Evolutionary conservation across 2,329 filamentous ascomycete genomes (phyloP).

Genomic region (Ophiocordyceps australis): DNA sequence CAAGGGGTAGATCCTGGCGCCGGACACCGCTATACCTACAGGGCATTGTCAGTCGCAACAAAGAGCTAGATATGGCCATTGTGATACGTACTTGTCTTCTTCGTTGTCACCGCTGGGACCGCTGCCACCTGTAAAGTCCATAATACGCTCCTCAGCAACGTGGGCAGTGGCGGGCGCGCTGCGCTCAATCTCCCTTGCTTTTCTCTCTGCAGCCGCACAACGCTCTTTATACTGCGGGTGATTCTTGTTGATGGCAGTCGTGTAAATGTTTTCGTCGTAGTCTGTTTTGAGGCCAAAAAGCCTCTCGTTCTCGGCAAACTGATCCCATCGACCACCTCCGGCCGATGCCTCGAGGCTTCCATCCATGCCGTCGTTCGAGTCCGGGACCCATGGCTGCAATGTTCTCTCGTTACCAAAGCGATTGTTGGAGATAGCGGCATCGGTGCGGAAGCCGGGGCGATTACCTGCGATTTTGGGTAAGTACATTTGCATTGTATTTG

Average conservation of each 20-base stretch:
- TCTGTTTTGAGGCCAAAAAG: slow-evolving; percentile 77
- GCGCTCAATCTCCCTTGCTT: slow-evolving; percentile 78
- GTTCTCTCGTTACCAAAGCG: slow-evolving; percentile 52
- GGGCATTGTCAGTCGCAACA: slow-evolving; percentile 5
- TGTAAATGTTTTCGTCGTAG: slow-evolving; percentile 91
- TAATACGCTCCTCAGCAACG: slow-evolving; percentile 74
- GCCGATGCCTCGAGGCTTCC: slow-evolving; percentile 49
- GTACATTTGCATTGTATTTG: background rate
- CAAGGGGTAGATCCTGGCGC: slow-evolving; percentile 53
- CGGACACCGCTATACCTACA: slow-evolving; percentile 78
- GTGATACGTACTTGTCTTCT: slow-evolving; percentile 58
- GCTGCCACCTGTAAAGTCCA: slow-evolving; percentile 43
- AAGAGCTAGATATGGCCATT: background rate
- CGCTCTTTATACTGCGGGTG: slow-evolving; percentile 69
- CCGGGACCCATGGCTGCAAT: slow-evolving; percentile 69
- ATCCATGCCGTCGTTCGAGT: slow-evolving; percentile 40
- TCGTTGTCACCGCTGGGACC: slow-evolving; percentile 61
- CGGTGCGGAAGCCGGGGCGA: slow-evolving; percentile 60
- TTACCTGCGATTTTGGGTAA: slow-evolving; percentile 32
- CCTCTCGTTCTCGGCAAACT: slow-evolving; percentile 79
- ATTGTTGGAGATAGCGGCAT: slow-evolving; percentile 69
- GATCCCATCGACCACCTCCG: slow-evolving; percentile 56
- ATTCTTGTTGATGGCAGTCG: slow-evolving; percentile 70
- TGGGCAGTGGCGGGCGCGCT: slow-evolving; percentile 60
- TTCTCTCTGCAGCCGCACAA: slow-evolving; percentile 60